Evolutionary conservation across 352 stramenopile genomes (phyloP).

Genomic region (Lagenidium giganteum): DNA sequence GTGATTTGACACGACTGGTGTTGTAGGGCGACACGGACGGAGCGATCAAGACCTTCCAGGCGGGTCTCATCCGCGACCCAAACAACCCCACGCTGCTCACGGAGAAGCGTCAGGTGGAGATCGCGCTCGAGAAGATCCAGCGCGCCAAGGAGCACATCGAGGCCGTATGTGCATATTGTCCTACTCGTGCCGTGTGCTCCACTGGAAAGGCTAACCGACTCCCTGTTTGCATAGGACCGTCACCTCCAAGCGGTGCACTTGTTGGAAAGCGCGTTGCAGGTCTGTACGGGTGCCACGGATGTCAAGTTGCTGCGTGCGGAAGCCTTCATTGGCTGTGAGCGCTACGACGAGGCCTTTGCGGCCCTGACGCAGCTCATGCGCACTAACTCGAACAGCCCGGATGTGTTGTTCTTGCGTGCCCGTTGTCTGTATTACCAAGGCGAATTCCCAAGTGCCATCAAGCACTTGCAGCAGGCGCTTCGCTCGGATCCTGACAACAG

Average conservation of each 20-base stretch:
- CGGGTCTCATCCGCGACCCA: conserved; percentile 63
- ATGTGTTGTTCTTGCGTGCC: conserved; percentile 84
- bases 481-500: conserved; percentile 88
- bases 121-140: conserved; percentile 75
- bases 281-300: conserved; percentile 62
- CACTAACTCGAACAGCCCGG: conserved; percentile 71
- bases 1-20: neutral
- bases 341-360: conserved; percentile 81
- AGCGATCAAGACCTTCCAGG: conserved; percentile 72
- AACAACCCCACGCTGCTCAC: conserved; percentile 74
- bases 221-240: conserved; percentile 29
- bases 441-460: conserved; percentile 90
- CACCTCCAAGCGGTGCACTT: conserved; percentile 65
- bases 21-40: conserved; percentile 59
- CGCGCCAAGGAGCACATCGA: conserved; percentile 67
- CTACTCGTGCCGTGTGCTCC: neutral
- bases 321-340: conserved; percentile 70
- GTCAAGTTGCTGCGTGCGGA: conserved; percentile 69
- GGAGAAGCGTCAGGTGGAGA: conserved; percentile 75
- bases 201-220: conserved; percentile 1
- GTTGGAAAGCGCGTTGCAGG: conserved; percentile 65
- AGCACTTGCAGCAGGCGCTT: conserved; percentile 90
- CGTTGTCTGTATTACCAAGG: conserved; percentile 90
- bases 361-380: conserved; percentile 81
- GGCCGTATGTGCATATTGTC: conserved; percentile 25